These are phyloP conservation scores for Rhododendron williamsianum DNA, from an alignment of 148 eudicot species.

Conservation along the genomic window DNA sequence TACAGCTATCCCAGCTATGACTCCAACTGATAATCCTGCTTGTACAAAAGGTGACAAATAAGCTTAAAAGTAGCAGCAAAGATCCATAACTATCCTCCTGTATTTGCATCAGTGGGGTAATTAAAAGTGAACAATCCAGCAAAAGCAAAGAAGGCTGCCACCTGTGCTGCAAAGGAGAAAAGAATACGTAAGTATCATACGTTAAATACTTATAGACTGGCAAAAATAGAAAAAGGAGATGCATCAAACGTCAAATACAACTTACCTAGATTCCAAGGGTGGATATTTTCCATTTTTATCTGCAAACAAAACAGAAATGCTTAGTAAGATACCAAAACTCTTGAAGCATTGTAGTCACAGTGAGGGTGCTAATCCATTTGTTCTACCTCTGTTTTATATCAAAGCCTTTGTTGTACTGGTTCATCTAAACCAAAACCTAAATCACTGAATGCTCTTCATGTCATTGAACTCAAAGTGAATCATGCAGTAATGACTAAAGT, in stretches of 20 bases:
- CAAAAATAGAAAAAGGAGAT: not conserved
- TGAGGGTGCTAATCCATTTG: not conserved
- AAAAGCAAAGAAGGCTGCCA: conserved; percentile 17
- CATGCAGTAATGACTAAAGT: not conserved
- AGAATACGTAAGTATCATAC: not conserved
- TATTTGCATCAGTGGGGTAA: not conserved
- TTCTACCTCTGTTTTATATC: not conserved
- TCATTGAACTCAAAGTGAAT: not conserved
- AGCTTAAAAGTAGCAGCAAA: not conserved
- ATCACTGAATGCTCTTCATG: not conserved
- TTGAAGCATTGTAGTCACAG: not conserved
- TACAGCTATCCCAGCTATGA: conserved; percentile 14
- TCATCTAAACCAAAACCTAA: not conserved
- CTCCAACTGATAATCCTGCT: conserved; percentile 18
- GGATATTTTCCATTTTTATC: conserved; percentile 17
- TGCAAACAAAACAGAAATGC: not conserved
- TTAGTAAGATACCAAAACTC: not conserved
- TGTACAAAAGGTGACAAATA: not conserved
- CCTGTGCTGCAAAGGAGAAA: conserved; percentile 49
- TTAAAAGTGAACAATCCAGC: conserved; percentile 9
- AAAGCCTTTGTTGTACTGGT: not conserved
- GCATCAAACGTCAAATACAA: not conserved
- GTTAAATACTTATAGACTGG: not conserved
- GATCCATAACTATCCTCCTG: conserved; percentile 3
- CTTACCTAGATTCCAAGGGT: conserved; percentile 12